Percentiles rank a stretch among this genome's conserved stretches.
phyloP scores from a whole-genome alignment of 345 rosid genomes.

The Salix arbutifolia region DNA sequence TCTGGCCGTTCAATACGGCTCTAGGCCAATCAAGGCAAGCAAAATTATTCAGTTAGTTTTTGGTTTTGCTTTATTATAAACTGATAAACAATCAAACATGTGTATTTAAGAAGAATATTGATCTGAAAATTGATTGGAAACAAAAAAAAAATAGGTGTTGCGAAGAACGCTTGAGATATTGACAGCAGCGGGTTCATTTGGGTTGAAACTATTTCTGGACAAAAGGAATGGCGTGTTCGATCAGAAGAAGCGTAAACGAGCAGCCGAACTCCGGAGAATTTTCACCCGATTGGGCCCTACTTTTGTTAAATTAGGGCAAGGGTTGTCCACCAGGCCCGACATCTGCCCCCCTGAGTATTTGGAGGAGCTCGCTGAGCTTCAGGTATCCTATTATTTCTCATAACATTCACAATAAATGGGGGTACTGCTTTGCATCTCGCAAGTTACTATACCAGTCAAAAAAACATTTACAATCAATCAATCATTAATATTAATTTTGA shows the following conservation, averaged over 20 bases:
- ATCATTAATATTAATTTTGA: no score
- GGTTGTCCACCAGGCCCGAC: constrained; percentile 92
- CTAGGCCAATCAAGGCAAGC: constrained; percentile 68
- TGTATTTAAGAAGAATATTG: not conserved
- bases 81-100: not conserved
- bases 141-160: constrained; percentile 37
- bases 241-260: constrained; percentile 68
- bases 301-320: constrained; percentile 96
- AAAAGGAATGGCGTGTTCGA: constrained; percentile 58
- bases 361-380: constrained; percentile 84
- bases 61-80: not conserved
- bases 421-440: no score
- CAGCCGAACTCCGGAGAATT: constrained; percentile 51
- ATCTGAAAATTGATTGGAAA: not conserved
- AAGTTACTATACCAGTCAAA: no score
- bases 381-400: constrained; percentile 38
- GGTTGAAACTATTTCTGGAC: constrained; percentile 57
- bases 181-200: constrained; percentile 64
- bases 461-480: no score
- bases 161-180: constrained; percentile 71
- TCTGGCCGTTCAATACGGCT: constrained; percentile 62
- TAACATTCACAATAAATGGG: no score
- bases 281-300: constrained; percentile 91
- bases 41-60: not conserved
- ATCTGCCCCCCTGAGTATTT: constrained; percentile 92